phyloP scores from a whole-genome alignment of 139 green algal species.

The Micractinium conductrix region DNA sequence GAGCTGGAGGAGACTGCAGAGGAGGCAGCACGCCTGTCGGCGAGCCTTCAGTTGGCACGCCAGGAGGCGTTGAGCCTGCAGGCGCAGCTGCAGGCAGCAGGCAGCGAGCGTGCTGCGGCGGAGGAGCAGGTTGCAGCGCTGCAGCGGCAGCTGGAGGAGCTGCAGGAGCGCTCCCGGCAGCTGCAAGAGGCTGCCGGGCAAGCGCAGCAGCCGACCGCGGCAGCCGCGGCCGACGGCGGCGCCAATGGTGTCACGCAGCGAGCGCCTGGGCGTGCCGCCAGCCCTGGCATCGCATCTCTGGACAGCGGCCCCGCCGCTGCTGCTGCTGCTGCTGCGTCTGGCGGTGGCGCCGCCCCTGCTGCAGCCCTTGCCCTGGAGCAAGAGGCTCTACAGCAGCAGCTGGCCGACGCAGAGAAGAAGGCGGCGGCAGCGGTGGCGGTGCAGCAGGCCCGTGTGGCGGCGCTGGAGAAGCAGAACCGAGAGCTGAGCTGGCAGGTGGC shows the following conservation, averaged over 20 bases:
- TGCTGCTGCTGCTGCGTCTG: not conserved
- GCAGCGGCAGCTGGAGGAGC: not conserved
- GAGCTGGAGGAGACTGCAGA: slow-evolving; percentile 18
- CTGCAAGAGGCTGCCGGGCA: not conserved
- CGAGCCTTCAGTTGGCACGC: slow-evolving; percentile 7
- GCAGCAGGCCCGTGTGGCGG: slow-evolving; percentile 37
- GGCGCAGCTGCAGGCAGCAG: not conserved
- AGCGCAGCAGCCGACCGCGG: not conserved
- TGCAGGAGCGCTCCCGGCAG: not conserved
- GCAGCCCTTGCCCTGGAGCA: not conserved
- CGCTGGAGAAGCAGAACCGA: slow-evolving; percentile 54
- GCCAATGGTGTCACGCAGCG: not conserved
- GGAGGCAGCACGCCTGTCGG: not conserved
- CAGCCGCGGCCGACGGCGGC: not conserved
- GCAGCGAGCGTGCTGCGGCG: not conserved
- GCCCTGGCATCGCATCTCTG: not conserved
- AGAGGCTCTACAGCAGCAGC: not conserved
- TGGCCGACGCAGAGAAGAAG: slow-evolving; percentile 18
- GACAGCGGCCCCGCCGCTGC: not conserved
- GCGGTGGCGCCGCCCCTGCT: not conserved
- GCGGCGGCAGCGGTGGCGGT: slow-evolving; percentile 21
- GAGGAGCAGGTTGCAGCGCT: slow-evolving; percentile 3
- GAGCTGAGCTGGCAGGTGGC: slow-evolving; percentile 55
- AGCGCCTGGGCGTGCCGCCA: not conserved
- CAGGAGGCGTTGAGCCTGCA: slow-evolving; percentile 11